Conservation (phyloP, 2,329 filamentous ascomycete genomes). For the Colletotrichum sansevieriae region DNA sequence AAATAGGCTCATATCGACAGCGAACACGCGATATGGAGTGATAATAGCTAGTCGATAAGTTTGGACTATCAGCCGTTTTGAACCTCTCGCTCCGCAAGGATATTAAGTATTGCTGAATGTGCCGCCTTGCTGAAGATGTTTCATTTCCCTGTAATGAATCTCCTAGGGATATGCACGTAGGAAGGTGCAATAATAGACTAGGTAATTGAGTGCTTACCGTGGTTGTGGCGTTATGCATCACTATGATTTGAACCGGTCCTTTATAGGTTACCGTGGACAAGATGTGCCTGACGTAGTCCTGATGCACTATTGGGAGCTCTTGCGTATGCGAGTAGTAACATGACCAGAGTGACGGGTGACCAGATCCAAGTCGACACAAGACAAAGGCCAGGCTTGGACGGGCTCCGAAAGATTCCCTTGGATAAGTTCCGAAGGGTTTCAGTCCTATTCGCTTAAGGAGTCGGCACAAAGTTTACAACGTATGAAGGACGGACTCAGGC, state of each 20-base stretch:
- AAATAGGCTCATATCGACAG: constrained; percentile 4
- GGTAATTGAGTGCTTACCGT: constrained; percentile 8
- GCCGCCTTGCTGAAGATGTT: background rate
- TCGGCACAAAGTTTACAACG: no score
- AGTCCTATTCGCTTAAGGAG: no score
- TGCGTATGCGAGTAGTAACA: constrained; percentile 22
- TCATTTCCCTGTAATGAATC: background rate
- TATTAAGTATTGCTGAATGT: background rate
- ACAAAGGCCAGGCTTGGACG: no score
- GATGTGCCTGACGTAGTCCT: background rate
- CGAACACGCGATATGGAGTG: background rate
- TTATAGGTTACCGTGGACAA: background rate
- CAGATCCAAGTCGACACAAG: constrained; percentile 16
- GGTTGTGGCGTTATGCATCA: background rate
- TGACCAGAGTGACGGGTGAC: constrained; percentile 26
- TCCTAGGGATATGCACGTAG: constrained; percentile 7
- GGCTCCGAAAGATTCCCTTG: no score
- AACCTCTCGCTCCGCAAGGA: constrained; percentile 6
- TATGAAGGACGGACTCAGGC: background rate
- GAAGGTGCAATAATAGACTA: background rate
- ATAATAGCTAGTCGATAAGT: constrained; percentile 18
- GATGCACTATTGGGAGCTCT: constrained; percentile 23
- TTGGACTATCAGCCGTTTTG: constrained; percentile 9
- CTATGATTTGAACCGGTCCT: no score
- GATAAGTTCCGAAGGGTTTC: no score